phyloP scores from a whole-genome alignment of 352 stramenopile species.

The Blastocystis sp. region DNA sequence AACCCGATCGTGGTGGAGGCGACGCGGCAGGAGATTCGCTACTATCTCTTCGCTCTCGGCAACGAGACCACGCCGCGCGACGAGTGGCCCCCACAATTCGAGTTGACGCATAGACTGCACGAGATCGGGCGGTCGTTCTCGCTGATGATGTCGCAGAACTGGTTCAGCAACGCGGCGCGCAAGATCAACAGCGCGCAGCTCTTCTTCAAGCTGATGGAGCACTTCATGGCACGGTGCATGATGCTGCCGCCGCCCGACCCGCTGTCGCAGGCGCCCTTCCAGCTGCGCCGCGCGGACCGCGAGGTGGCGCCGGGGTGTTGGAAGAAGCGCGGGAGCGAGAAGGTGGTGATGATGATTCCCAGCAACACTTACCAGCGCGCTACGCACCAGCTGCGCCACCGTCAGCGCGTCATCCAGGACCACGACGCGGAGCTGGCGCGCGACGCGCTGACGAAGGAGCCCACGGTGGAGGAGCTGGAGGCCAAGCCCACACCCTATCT shows the following conservation, averaged over 20 bases:
- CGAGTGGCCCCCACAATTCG: neutral
- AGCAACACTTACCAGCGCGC: slow-evolving; percentile 14
- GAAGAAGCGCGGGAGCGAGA: neutral
- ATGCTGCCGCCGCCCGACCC: slow-evolving; percentile 50
- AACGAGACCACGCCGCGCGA: neutral
- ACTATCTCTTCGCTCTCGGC: slow-evolving; percentile 43
- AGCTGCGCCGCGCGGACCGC: neutral
- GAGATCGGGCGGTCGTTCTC: slow-evolving; percentile 58
- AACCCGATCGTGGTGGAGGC: slow-evolving; percentile 20
- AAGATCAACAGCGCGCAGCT: slow-evolving; percentile 20
- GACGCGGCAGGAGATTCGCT: slow-evolving; percentile 20
- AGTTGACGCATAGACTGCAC: slow-evolving; percentile 25
- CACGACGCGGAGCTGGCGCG: slow-evolving; percentile 12
- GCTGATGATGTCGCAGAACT: slow-evolving; percentile 58
- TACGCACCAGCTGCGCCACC: slow-evolving; percentile 17
- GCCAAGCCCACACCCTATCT: neutral
- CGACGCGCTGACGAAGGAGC: slow-evolving; percentile 12
- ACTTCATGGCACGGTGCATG: slow-evolving; percentile 20
- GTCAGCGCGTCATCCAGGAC: slow-evolving; percentile 48
- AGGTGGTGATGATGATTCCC: slow-evolving; percentile 19
- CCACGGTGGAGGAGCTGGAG: slow-evolving; percentile 47
- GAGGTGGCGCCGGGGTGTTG: slow-evolving; percentile 14
- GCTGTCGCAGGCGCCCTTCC: neutral
- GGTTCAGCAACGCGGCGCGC: slow-evolving; percentile 50
- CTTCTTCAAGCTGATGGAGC: slow-evolving; percentile 61